Evolutionary conservation across 2,329 filamentous ascomycete species (phyloP).

Genomic region (Claviceps sp.): DNA sequence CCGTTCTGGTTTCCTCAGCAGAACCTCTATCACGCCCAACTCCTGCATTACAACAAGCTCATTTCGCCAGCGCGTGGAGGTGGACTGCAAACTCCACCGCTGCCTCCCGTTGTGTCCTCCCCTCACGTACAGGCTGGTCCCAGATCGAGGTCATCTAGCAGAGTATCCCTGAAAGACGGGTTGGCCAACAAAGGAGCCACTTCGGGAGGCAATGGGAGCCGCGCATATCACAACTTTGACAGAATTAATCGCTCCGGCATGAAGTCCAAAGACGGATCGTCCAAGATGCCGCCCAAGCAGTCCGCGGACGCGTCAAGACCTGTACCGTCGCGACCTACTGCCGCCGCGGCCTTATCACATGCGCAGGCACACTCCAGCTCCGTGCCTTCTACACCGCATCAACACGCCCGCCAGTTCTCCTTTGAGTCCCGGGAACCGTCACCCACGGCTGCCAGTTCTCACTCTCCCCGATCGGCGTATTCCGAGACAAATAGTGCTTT

Average conservation of each 20-base stretch:
- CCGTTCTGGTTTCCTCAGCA: constrained; percentile 47
- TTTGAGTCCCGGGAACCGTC: constrained; percentile 69
- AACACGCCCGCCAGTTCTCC: constrained; percentile 71
- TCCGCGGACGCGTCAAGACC: constrained; percentile 17
- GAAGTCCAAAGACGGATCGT: constrained; percentile 39
- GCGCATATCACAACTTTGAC: constrained; percentile 38
- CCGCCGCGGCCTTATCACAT: constrained; percentile 16
- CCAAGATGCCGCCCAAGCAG: constrained; percentile 38
- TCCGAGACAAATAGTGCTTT: constrained; percentile 73
- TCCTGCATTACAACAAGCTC: constrained; percentile 53
- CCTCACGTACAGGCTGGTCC: constrained; percentile 42
- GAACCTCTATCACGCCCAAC: constrained; percentile 46
- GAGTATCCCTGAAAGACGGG: constrained; percentile 42
- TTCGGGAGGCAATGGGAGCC: constrained; percentile 53
- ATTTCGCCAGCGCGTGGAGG: constrained; percentile 43
- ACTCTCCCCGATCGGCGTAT: constrained; percentile 80
- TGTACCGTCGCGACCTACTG: constrained; percentile 16
- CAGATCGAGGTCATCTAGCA: constrained; percentile 45
- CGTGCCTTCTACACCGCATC: constrained; percentile 84
- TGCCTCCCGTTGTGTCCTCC: constrained; percentile 41
- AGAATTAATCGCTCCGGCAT: constrained; percentile 51
- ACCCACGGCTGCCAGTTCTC: constrained; percentile 60
- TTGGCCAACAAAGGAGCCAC: constrained; percentile 31
- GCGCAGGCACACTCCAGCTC: constrained; percentile 58
- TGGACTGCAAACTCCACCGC: constrained; percentile 41